Conservation (phyloP, 2,329 filamentous ascomycete genomes). For the Rhynchosporium graminicola region DNA sequence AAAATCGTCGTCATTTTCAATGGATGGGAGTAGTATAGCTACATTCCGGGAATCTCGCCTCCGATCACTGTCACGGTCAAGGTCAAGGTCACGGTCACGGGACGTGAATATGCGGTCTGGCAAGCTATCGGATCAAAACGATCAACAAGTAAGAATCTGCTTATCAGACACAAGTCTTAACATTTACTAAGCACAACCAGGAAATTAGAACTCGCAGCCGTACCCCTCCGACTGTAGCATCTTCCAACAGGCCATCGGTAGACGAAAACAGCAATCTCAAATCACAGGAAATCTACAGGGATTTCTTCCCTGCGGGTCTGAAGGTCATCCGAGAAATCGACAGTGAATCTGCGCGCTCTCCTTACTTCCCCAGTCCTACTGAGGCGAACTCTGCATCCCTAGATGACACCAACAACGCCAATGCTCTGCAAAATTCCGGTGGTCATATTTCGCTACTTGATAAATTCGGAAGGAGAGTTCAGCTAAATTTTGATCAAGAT, state of each 20-base stretch:
- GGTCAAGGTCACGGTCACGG: too few species aligned
- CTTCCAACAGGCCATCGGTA: too few species aligned
- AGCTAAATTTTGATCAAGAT: not conserved
- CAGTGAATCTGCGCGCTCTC: not conserved
- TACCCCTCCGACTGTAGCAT: too few species aligned
- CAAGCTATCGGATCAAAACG: too few species aligned
- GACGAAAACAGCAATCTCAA: not conserved
- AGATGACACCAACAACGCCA: not conserved
- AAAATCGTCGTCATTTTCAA: not conserved
- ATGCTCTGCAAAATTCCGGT: not conserved
- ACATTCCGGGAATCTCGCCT: not conserved
- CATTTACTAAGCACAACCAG: too few species aligned
- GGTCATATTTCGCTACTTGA: not conserved
- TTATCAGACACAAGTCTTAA: too few species aligned
- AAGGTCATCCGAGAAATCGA: constrained; percentile 1
- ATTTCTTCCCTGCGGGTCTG: not conserved
- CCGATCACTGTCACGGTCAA: too few species aligned
- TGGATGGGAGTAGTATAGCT: not conserved
- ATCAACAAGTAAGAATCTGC: too few species aligned
- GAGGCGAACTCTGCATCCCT: not conserved
- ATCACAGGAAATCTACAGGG: too few species aligned
- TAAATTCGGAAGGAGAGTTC: not conserved
- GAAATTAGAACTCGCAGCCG: too few species aligned
- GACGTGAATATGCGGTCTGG: too few species aligned
- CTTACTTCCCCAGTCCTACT: not conserved